Percentiles rank a stretch among this genome's conserved stretches.
Conservation (phyloP, 208 protist species). For the Acanthamoeba lugdunensis region DNA sequence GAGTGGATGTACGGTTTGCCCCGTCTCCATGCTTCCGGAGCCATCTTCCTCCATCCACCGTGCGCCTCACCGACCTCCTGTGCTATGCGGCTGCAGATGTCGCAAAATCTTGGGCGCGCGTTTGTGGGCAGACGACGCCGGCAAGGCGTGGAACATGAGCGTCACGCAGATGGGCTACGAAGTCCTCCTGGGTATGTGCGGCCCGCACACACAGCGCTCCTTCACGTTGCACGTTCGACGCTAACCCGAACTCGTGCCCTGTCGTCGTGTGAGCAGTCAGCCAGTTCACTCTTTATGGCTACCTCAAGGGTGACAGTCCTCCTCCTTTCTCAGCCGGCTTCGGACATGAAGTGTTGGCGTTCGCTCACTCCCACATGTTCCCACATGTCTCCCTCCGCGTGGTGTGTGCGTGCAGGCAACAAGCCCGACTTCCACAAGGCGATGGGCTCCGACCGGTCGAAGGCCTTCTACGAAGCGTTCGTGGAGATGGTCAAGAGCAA, state of each 20-base stretch:
- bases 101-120: slow-evolving; percentile 80
- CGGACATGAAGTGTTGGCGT: not conserved
- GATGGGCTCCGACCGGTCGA: slow-evolving; percentile 70
- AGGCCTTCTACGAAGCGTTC: slow-evolving; percentile 79
- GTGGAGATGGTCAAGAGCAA: slow-evolving; percentile 70
- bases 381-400: not conserved
- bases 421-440: slow-evolving; percentile 84
- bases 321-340: not conserved
- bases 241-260: not conserved
- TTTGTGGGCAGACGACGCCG: slow-evolving; percentile 74
- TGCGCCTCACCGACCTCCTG: not conserved
- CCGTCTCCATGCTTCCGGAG: not conserved
- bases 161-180: slow-evolving; percentile 79
- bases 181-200: slow-evolving; percentile 72
- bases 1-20: slow-evolving; percentile 74
- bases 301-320: slow-evolving; percentile 72
- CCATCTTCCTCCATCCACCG: not conserved
- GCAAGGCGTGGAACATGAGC: slow-evolving; percentile 77
- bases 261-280: slow-evolving; percentile 65
- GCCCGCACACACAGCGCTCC: not conserved
- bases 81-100: not conserved
- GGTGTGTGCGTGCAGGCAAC: not conserved
- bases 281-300: slow-evolving; percentile 82
- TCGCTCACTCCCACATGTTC: not conserved
- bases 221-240: no score